Evolutionary conservation across 2,329 filamentous ascomycete genomes (phyloP).

Genomic region (Beauveria bassiana): DNA sequence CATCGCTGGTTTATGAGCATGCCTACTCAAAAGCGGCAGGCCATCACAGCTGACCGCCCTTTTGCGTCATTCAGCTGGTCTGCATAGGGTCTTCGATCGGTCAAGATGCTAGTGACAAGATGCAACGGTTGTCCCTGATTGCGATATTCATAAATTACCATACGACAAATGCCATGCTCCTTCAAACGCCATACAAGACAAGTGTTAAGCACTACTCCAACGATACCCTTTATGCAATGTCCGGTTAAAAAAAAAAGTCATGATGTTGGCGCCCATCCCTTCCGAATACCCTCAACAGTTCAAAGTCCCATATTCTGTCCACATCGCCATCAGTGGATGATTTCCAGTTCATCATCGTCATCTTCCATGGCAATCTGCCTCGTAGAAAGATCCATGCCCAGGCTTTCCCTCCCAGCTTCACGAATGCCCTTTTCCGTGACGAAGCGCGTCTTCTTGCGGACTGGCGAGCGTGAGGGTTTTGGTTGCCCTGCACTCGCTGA

Average conservation of each 20-base stretch:
- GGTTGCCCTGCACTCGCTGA: constrained; percentile 45
- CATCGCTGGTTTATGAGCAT: background rate
- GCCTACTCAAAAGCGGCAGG: background rate
- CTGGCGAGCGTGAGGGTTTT: constrained; percentile 32
- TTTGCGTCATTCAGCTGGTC: background rate
- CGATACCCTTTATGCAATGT: background rate
- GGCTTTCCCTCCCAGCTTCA: constrained; percentile 67
- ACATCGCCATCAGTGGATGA: constrained; percentile 28
- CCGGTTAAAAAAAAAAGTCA: background rate
- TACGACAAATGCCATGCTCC: constrained; percentile 4
- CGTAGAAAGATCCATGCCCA: constrained; percentile 44
- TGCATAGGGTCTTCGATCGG: background rate
- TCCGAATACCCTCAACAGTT: background rate
- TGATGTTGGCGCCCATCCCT: background rate
- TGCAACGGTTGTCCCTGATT: background rate
- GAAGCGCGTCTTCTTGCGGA: constrained; percentile 70
- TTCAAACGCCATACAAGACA: background rate
- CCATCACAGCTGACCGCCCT: background rate
- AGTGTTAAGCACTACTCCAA: constrained; percentile 4
- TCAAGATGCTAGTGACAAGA: background rate
- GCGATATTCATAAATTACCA: constrained; percentile 5
- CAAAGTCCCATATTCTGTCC: background rate
- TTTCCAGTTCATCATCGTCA: constrained; percentile 43
- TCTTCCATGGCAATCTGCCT: constrained; percentile 28
- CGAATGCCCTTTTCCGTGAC: constrained; percentile 70